phyloP scores from a whole-genome alignment of 225 moss, liverwort and hornwort genomes.

The Lunularia cruciata region DNA sequence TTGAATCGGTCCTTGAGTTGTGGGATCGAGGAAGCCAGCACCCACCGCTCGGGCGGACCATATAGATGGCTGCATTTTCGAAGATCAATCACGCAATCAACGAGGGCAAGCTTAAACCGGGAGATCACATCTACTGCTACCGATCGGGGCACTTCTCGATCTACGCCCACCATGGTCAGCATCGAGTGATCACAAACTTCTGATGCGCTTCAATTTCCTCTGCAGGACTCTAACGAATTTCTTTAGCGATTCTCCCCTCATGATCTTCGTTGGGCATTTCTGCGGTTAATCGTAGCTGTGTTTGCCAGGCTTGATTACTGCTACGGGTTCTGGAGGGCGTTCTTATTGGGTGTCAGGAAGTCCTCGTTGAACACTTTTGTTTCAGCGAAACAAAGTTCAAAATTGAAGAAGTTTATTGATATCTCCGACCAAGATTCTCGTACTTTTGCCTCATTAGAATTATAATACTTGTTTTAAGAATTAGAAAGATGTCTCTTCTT shows the following conservation, averaged over 20 bases:
- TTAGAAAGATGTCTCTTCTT: too few species aligned
- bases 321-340: not conserved
- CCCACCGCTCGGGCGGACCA: not conserved
- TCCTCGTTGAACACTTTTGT: too few species aligned
- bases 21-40: not conserved
- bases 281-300: not conserved
- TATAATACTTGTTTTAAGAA: too few species aligned
- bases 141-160: conserved; percentile 15
- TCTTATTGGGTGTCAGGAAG: not conserved
- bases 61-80: conserved; percentile 13
- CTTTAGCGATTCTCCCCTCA: too few species aligned
- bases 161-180: conserved; percentile 32
- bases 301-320: not conserved
- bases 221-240: too few species aligned
- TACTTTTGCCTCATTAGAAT: too few species aligned
- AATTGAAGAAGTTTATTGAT: too few species aligned
- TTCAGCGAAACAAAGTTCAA: too few species aligned
- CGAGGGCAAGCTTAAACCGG: conserved; percentile 20
- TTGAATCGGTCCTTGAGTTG: not conserved
- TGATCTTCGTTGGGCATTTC: not conserved
- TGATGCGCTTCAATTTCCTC: not conserved
- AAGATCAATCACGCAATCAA: conserved; percentile 18
- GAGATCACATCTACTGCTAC: conserved; percentile 33
- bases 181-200: not conserved
- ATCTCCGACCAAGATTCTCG: too few species aligned